A percentile compares a stretch with the other conserved stretches of the same genome.
Conservation (phyloP, 805 yeast species). For the Kurtzmaniella fragi region DNA sequence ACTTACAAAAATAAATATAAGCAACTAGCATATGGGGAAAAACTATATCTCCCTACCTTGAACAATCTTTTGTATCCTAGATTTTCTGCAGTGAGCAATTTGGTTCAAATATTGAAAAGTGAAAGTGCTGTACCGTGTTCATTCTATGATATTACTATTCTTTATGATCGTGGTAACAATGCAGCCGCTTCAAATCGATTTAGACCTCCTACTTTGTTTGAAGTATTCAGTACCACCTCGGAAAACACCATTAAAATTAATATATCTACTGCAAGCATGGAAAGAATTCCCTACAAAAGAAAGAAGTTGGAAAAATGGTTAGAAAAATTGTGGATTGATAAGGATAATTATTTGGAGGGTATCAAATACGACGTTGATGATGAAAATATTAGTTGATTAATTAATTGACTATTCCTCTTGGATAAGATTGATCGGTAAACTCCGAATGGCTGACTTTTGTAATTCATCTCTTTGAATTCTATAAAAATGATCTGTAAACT, state of each 20-base stretch:
- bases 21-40: slow-evolving; percentile 34
- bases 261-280: slow-evolving; percentile 20
- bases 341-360: slow-evolving; percentile 41
- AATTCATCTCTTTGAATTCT: slow-evolving; percentile 74
- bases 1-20: slow-evolving; percentile 52
- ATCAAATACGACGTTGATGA: background rate
- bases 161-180: slow-evolving; percentile 22
- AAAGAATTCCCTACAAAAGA: slow-evolving; percentile 48
- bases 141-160: slow-evolving; percentile 53
- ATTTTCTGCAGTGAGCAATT: slow-evolving; percentile 36
- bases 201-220: slow-evolving; percentile 25
- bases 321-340: slow-evolving; percentile 66
- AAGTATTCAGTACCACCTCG: slow-evolving; percentile 20
- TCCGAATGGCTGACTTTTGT: slow-evolving; percentile 70
- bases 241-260: slow-evolving; percentile 41
- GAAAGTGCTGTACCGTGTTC: slow-evolving; percentile 30
- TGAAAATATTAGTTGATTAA: background rate
- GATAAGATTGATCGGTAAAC: slow-evolving; percentile 37
- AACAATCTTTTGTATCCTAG: slow-evolving; percentile 73
- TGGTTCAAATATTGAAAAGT: background rate
- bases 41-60: slow-evolving; percentile 56
- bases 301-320: slow-evolving; percentile 67
- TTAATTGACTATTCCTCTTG: slow-evolving; percentile 19
- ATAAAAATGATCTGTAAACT: slow-evolving; percentile 83
- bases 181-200: background rate